A percentile compares a stretch with the other conserved stretches of the same genome.
phyloP scores from a whole-genome alignment of 163 green algal genomes.

The Trebouxia gelatinosa region DNA sequence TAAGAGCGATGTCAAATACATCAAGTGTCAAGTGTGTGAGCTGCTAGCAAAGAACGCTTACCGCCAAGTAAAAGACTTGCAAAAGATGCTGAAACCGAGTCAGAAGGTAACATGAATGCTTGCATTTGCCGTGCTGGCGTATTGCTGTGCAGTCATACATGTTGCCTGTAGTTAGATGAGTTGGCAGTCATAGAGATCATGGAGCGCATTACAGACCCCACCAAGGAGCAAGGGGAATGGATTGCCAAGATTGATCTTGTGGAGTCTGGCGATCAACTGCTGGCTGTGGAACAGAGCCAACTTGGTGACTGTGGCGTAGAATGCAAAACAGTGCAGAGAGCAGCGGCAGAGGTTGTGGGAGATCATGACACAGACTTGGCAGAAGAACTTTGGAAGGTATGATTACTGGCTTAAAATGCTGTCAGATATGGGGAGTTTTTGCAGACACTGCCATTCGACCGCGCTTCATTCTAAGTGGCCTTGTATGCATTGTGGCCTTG shows the following conservation, averaged over 20 bases:
- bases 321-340: conserved; percentile 60
- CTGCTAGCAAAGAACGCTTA: conserved; percentile 48
- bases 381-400: conserved; percentile 53
- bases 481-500: too few relatives aligned
- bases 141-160: neutral
- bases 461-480: too few relatives aligned
- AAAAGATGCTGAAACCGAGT: conserved; percentile 35
- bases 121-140: neutral
- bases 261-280: conserved; percentile 45
- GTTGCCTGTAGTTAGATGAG: conserved; percentile 48
- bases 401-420: conserved; percentile 1
- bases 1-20: conserved; percentile 38
- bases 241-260: conserved; percentile 55
- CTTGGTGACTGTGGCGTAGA: conserved; percentile 48
- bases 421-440: neutral
- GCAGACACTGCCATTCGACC: too few relatives aligned
- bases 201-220: conserved; percentile 50
- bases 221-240: conserved; percentile 57
- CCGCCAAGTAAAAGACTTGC: conserved; percentile 38
- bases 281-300: conserved; percentile 39
- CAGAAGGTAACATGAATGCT: conserved; percentile 39
- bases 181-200: conserved; percentile 54
- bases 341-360: conserved; percentile 50
- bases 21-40: conserved; percentile 57
- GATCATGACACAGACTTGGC: conserved; percentile 63